Percentiles rank a stretch among this genome's conserved stretches.
phyloP scores from a whole-genome alignment of 2,329 filamentous ascomycete genomes.

The Calonectria naviculata region DNA sequence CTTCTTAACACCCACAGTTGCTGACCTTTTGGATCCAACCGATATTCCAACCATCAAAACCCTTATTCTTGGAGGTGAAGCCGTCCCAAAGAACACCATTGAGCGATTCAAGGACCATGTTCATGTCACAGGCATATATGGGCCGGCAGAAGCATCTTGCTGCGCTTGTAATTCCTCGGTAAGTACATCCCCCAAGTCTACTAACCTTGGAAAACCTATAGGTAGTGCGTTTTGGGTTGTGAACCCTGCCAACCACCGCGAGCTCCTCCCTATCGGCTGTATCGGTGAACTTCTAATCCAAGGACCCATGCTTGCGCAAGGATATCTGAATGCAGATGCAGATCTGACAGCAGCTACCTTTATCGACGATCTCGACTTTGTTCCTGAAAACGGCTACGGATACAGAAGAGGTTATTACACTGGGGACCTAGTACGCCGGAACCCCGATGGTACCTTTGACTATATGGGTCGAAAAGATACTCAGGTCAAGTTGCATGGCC shows the following conservation, averaged over 20 bases:
- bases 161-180: slow-evolving; percentile 20
- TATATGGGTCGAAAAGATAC: too few relatives aligned
- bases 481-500: too few relatives aligned
- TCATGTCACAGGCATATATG: slow-evolving; percentile 26
- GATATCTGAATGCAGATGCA: slow-evolving; percentile 26
- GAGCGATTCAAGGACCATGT: slow-evolving; percentile 28
- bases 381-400: too few relatives aligned
- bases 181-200: neutral
- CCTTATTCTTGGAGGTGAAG: slow-evolving; percentile 28
- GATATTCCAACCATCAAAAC: neutral
- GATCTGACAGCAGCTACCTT: slow-evolving; percentile 29
- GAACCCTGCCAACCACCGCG: slow-evolving; percentile 7
- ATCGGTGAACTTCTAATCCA: slow-evolving; percentile 39
- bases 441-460: too few relatives aligned
- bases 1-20: slow-evolving; percentile 4
- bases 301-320: slow-evolving; percentile 36
- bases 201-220: neutral
- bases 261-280: slow-evolving; percentile 35
- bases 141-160: slow-evolving; percentile 27
- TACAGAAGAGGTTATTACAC: too few relatives aligned
- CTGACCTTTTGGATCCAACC: neutral
- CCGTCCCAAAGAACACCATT: slow-evolving; percentile 15
- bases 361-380: too few relatives aligned
- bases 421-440: too few relatives aligned
- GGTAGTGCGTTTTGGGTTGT: slow-evolving; percentile 3